Evolutionary conservation across 139 green algal species (phyloP).

Genomic region (Asterochloris sp.): DNA sequence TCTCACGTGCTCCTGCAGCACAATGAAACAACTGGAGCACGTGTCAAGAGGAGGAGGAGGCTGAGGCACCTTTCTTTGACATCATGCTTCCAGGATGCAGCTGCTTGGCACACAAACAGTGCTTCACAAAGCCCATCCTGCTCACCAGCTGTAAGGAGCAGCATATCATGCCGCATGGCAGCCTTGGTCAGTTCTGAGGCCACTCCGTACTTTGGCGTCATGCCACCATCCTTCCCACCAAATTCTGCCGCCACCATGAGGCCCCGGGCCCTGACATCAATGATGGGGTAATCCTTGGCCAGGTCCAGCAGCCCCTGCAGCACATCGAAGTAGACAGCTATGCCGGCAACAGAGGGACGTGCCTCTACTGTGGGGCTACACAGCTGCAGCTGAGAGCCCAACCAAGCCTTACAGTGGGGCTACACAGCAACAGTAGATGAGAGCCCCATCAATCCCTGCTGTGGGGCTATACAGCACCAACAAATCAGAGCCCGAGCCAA

Average conservation of each 20-base stretch:
- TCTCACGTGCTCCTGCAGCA: slow-evolving; percentile 57
- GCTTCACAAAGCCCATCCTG: neutral
- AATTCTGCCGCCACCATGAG: slow-evolving; percentile 84
- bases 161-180: slow-evolving; percentile 44
- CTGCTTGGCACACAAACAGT: too few species aligned
- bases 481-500: too few species aligned
- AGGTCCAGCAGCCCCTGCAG: slow-evolving; percentile 39
- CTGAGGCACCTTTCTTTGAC: neutral
- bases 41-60: neutral
- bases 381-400: too few species aligned
- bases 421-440: too few species aligned
- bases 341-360: too few species aligned
- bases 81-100: neutral
- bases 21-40: neutral
- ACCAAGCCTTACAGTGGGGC: too few species aligned
- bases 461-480: too few species aligned
- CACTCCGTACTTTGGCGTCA: slow-evolving; percentile 33
- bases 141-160: slow-evolving; percentile 64
- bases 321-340: neutral
- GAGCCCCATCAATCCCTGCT: too few species aligned
- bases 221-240: slow-evolving; percentile 27
- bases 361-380: too few species aligned
- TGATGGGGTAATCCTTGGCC: slow-evolving; percentile 49
- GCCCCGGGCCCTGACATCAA: slow-evolving; percentile 71
- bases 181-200: slow-evolving; percentile 53